A percentile compares a stretch with the other conserved stretches of the same genome.
Evolutionary conservation across 257 asterid species (phyloP).

Genomic region (Marsdenia floribunda): DNA sequence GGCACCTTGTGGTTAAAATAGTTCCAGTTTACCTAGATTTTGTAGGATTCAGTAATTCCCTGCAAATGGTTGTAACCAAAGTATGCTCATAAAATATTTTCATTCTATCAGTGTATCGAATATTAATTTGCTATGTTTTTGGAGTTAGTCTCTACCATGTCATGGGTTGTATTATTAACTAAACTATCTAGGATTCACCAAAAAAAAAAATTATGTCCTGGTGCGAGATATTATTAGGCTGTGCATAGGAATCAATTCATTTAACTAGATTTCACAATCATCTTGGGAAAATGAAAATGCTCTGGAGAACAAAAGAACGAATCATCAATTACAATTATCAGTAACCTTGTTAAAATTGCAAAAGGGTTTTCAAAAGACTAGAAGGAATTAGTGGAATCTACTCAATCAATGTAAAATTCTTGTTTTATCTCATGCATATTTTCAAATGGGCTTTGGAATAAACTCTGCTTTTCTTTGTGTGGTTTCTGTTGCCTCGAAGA

Average conservation of each 20-base stretch:
- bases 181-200: background rate
- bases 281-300: background rate
- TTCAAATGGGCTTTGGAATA: background rate
- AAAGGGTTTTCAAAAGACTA: background rate
- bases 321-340: background rate
- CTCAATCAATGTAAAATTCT: background rate
- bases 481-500: conserved; percentile 41
- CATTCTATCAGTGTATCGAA: background rate
- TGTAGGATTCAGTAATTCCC: background rate
- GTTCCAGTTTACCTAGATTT: background rate
- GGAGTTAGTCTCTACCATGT: background rate
- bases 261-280: background rate
- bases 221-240: background rate
- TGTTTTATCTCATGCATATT: background rate
- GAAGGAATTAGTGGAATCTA: background rate
- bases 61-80: background rate
- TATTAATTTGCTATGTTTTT: background rate
- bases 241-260: background rate
- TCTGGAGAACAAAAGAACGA: background rate
- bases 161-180: background rate
- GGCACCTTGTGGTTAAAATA: background rate
- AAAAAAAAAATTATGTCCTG: background rate
- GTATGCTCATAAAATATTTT: background rate
- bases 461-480: conserved; percentile 17
- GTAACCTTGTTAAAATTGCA: background rate